These are phyloP conservation scores for Tulasnella sp. DNA, from an alignment of 768 basidiomycete species.

Conservation along the genomic window DNA sequence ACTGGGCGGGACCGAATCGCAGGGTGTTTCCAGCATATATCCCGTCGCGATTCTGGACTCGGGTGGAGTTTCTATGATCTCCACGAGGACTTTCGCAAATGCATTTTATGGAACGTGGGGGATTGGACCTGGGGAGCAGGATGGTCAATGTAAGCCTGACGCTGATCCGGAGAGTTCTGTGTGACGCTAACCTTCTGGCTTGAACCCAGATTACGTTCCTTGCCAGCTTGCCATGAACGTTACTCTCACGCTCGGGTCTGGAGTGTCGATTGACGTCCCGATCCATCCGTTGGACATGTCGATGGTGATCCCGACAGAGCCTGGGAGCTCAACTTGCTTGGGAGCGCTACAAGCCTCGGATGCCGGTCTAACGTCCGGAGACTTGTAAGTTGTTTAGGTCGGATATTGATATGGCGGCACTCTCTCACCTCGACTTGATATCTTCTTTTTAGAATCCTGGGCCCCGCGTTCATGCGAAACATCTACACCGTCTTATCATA, in stretches of 20 bases:
- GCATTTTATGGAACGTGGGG: constrained; percentile 75
- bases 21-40: constrained; percentile 35
- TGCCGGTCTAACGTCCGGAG: constrained; percentile 23
- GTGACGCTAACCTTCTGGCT: constrained; percentile 21
- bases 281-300: constrained; percentile 76
- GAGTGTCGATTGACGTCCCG: constrained; percentile 50
- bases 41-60: constrained; percentile 72
- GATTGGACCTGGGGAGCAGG: constrained; percentile 49
- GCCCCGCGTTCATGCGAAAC: constrained; percentile 73
- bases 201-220: constrained; percentile 61
- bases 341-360: constrained; percentile 26
- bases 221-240: constrained; percentile 70
- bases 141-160: constrained; percentile 58
- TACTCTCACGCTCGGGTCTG: constrained; percentile 56
- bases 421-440: not conserved
- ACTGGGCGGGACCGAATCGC: constrained; percentile 43
- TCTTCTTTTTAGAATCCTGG: constrained; percentile 56
- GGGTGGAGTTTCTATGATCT: constrained; percentile 64
- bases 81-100: constrained; percentile 59
- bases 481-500: constrained; percentile 76
- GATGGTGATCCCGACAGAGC: constrained; percentile 37
- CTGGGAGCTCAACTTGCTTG: constrained; percentile 23
- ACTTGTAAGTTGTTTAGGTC: constrained; percentile 26
- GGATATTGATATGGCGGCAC: not conserved
- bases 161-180: constrained; percentile 10